Evolutionary conservation across 495 filamentous ascomycete species (phyloP), one percentile per base, ranked within the genome.

Genomic region (Trichoderma parareesei): DNA sequence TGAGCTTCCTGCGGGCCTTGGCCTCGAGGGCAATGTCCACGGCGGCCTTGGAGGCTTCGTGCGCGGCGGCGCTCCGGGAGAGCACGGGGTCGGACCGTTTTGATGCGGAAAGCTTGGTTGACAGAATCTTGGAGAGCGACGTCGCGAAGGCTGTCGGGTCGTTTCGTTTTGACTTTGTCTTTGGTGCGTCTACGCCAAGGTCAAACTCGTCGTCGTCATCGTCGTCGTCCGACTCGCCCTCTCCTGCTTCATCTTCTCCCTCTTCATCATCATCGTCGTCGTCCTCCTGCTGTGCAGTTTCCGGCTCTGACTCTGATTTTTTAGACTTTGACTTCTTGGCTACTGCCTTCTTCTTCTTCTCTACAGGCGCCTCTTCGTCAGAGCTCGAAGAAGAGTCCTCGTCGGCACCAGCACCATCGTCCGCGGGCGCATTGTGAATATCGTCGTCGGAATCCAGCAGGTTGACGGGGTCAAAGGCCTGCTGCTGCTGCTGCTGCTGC

Each of bases 71-170:
- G 74, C 86, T 90, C 69, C 94, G 88, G 5, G 93, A 89, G 11
- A 98, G 83, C 37, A 98, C 90, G 0, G 94, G 95, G 70, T 98
- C 95, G 49, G 84, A 80, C 20, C 93, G 89, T 66, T 90, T 88
- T 14, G 87, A 82, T 8, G 83, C 86, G 0, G 92, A 87, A 3
- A 98, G 81, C 77, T 98, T 98, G 64, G 89, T 90, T 40, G 83
- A 81, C 27, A 98, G 82, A 76, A 98, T 98, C 71, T 92, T 92
- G 68, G 87, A 86, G 71, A 98, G 94, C 46, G 92, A 93, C 33
- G 86, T 92, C 8, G 92, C 90, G 77, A 98, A 97, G 59, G 89
- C 91, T 64, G 81, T 77, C 13, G 94, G 92, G 76, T 98, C 93
- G 73, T 97, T 93, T 67, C 92, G 90, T 73, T 96, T 94, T 6